These are phyloP conservation scores for Sordariomycetes sp. DNA, from an alignment of 2,329 filamentous ascomycete species.

Conservation along the genomic window DNA sequence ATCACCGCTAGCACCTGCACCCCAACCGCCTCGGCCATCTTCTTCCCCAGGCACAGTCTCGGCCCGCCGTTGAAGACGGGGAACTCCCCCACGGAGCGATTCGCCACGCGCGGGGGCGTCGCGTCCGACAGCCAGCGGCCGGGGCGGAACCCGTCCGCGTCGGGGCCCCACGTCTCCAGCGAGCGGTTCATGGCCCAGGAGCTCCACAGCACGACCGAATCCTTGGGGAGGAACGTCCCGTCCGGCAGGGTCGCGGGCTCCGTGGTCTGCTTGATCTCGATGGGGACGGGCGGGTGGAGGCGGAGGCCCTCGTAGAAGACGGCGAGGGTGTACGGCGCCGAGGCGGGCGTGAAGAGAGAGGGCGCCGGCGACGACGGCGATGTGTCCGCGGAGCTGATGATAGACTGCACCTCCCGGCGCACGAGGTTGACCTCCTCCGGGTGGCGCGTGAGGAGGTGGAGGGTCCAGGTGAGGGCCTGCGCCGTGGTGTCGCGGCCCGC, in stretches of 20 bases:
- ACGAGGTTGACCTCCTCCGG: conserved; percentile 27
- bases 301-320: conserved; percentile 53
- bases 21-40: conserved; percentile 52
- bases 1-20: conserved; percentile 43
- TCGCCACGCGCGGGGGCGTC: conserved; percentile 25
- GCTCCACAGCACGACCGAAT: conserved; percentile 50
- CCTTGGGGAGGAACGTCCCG: conserved; percentile 43
- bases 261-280: conserved; percentile 53
- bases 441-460: conserved; percentile 48
- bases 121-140: conserved; percentile 38
- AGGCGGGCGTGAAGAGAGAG: conserved; percentile 26
- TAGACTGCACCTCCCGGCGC: conserved; percentile 24
- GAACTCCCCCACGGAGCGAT: conserved; percentile 42
- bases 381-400: conserved; percentile 7
- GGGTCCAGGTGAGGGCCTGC: conserved; percentile 53
- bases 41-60: conserved; percentile 50
- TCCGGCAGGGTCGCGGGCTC: conserved; percentile 44
- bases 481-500: conserved; percentile 56
- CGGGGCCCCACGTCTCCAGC: conserved; percentile 40
- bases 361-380: conserved; percentile 6
- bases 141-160: conserved; percentile 44
- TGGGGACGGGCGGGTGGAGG: conserved; percentile 53
- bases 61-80: conserved; percentile 56
- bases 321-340: conserved; percentile 46
- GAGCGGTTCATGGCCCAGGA: conserved; percentile 55